Conservation (phyloP, 73 alveolate genomes). For the Paramecium biaurelia region DNA sequence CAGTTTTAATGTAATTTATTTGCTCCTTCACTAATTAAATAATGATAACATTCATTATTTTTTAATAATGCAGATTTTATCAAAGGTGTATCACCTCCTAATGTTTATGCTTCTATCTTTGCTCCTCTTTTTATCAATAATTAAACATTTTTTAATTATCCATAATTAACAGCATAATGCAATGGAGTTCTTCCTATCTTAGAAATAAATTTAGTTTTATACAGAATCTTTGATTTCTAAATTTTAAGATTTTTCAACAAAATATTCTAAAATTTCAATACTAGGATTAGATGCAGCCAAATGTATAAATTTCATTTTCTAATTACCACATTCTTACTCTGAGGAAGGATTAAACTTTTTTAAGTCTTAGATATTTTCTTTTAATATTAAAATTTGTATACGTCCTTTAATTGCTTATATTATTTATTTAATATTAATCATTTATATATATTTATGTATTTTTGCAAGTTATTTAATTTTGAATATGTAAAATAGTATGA, state of each 20-base stretch:
- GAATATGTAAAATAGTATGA: background rate
- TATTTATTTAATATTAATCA: background rate
- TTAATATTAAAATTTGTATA: background rate
- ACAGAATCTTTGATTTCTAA: background rate
- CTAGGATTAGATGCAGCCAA: background rate
- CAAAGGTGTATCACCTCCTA: slow-evolving; percentile 10
- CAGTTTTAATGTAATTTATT: background rate
- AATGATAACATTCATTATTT: background rate
- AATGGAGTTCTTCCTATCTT: background rate
- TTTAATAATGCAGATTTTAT: background rate
- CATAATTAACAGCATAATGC: background rate
- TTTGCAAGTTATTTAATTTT: background rate
- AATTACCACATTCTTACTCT: background rate
- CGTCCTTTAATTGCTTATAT: background rate
- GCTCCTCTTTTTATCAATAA: background rate
- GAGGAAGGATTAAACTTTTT: background rate
- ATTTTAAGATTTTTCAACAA: background rate
- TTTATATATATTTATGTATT: background rate
- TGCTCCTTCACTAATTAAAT: background rate
- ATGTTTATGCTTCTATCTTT: background rate
- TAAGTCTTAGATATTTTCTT: background rate
- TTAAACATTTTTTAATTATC: background rate
- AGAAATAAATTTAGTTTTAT: background rate
- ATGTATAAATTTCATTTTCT: background rate
- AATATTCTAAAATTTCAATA: background rate